phyloP scores from a whole-genome alignment of 306 rosid genomes.

The Purshia tridentata region DNA sequence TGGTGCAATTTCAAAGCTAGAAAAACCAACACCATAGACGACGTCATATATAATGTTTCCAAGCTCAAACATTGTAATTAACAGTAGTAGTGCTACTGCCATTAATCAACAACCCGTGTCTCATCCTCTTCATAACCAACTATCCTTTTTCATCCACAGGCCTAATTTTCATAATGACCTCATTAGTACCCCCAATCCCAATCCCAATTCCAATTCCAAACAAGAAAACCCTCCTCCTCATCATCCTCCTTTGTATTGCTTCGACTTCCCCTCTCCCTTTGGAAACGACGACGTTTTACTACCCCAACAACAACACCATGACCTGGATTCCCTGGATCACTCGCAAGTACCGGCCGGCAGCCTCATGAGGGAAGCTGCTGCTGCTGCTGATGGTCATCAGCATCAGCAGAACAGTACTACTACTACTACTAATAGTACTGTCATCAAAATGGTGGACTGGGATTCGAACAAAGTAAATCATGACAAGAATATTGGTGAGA shows the following conservation, averaged over 20 bases:
- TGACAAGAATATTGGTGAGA: not conserved
- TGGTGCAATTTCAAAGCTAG: slow-evolving; percentile 7
- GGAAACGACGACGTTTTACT: slow-evolving; percentile 40
- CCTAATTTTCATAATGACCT: slow-evolving; percentile 39
- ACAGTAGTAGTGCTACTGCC: not conserved
- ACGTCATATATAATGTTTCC: slow-evolving; percentile 7
- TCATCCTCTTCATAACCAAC: slow-evolving; percentile 39
- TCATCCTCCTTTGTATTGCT: slow-evolving; percentile 40
- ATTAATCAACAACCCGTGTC: slow-evolving; percentile 26
- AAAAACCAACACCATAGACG: not conserved
- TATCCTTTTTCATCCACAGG: slow-evolving; percentile 20
- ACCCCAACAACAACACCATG: slow-evolving; percentile 26
- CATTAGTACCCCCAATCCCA: slow-evolving; percentile 17
- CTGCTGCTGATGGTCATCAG: not conserved
- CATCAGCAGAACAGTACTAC: not conserved
- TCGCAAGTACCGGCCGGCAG: slow-evolving; percentile 8
- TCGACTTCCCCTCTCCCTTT: slow-evolving; percentile 53
- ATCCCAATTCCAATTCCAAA: not conserved
- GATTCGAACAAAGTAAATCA: slow-evolving; percentile 13
- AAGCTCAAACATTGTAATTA: not conserved
- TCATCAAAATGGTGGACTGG: slow-evolving; percentile 19
- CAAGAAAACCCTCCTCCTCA: not conserved
- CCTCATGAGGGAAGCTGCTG: not conserved
- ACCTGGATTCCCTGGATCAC: not conserved
- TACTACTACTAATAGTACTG: not conserved